Evolutionary conservation across 768 basidiomycete species (phyloP).

Genomic region (Mycena alexandri): DNA sequence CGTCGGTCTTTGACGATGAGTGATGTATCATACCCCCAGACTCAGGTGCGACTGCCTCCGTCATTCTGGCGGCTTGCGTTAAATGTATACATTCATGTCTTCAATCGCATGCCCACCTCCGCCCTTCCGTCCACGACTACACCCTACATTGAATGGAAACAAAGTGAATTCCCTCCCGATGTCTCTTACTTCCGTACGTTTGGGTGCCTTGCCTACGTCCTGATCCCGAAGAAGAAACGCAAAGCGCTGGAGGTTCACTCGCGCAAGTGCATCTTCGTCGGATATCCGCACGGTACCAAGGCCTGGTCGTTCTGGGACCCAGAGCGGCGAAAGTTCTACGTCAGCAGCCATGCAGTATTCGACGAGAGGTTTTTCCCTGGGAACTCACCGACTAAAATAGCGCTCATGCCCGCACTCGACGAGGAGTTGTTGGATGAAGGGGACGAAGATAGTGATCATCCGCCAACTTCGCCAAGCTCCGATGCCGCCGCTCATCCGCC

Average conservation of each 20-base stretch:
- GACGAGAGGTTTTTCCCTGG: constrained; percentile 45
- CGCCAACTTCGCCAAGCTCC: no score
- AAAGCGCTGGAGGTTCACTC: constrained; percentile 36
- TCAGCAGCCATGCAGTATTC: constrained; percentile 39
- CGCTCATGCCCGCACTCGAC: no score
- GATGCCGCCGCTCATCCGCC: no score
- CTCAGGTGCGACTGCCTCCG: no score
- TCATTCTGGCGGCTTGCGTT: no score
- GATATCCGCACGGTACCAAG: constrained; percentile 38
- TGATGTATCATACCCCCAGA: no score
- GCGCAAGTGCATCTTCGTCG: constrained; percentile 41
- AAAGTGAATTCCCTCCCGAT: constrained; percentile 39
- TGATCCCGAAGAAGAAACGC: constrained; percentile 42
- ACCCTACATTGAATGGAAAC: constrained; percentile 42
- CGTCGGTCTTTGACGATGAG: no score
- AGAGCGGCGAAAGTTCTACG: constrained; percentile 20
- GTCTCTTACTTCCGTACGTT: constrained; percentile 31
- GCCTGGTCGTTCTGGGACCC: constrained; percentile 44
- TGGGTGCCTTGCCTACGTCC: constrained; percentile 45
- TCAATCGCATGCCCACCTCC: constrained; percentile 41
- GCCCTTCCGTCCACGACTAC: constrained; percentile 36
- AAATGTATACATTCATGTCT: no score
- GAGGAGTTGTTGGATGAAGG: no score
- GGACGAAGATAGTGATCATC: no score
- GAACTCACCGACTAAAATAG: constrained; percentile 19